phyloP scores from a whole-genome alignment of 2,329 filamentous ascomycete species.

The Arthrobotrys conoides region DNA sequence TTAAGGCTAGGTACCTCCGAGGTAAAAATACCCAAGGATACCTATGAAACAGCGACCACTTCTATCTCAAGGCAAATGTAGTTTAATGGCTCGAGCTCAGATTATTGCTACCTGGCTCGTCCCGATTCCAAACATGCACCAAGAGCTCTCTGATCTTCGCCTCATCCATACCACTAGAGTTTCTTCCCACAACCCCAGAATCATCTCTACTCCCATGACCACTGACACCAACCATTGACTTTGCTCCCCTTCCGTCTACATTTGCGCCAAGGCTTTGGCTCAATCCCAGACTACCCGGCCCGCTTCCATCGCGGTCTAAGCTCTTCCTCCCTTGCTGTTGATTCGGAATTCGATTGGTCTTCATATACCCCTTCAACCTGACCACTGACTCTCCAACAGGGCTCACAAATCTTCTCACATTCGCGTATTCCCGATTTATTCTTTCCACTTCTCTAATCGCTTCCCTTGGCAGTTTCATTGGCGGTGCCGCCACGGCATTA shows the following conservation, averaged over 20 bases:
- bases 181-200: slow-evolving; percentile 46
- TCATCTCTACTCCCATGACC: slow-evolving; percentile 53
- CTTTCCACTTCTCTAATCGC: slow-evolving; percentile 54
- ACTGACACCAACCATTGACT: slow-evolving; percentile 47
- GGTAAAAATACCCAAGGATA: neutral
- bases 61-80: neutral
- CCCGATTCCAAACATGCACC: slow-evolving; percentile 60
- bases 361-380: slow-evolving; percentile 44
- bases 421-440: slow-evolving; percentile 58
- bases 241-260: slow-evolving; percentile 37
- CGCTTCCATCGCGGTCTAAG: slow-evolving; percentile 56
- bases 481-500: slow-evolving; percentile 9
- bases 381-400: slow-evolving; percentile 55
- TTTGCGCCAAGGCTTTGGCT: slow-evolving; percentile 59
- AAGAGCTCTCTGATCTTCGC: slow-evolving; percentile 57
- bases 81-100: slow-evolving; percentile 56
- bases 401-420: slow-evolving; percentile 53
- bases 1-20: slow-evolving; percentile 4
- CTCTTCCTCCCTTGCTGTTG: slow-evolving; percentile 37
- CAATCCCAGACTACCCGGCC: slow-evolving; percentile 47
- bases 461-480: slow-evolving; percentile 37
- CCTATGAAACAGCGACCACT: neutral
- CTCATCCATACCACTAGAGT: slow-evolving; percentile 48
- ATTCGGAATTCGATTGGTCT: slow-evolving; percentile 48
- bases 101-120: slow-evolving; percentile 55